Evolutionary conservation across 768 basidiomycete genomes (phyloP).

Genomic region (Omphalotus guepiniiformis): DNA sequence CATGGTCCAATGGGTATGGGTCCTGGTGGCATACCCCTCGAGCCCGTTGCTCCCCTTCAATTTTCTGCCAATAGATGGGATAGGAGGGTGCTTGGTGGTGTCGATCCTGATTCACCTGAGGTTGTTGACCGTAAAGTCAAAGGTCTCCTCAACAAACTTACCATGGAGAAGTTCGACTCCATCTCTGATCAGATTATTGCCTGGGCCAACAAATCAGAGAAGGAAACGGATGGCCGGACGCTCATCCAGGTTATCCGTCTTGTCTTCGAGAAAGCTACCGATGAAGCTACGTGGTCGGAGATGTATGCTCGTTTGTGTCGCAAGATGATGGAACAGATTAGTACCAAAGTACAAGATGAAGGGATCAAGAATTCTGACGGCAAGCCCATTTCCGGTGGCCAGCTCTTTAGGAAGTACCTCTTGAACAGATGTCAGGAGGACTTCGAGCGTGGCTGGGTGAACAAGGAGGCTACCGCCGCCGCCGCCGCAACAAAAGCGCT

Average conservation of each 20-base stretch:
- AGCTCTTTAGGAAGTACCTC: conserved; percentile 94
- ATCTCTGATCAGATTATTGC: conserved; percentile 93
- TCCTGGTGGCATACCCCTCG: conserved; percentile 32
- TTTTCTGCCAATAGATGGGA: conserved; percentile 84
- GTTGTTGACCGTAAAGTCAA: conserved; percentile 93
- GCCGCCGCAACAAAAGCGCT: conserved; percentile 82
- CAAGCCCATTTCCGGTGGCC: conserved; percentile 88
- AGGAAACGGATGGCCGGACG: conserved; percentile 90
- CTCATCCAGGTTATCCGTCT: conserved; percentile 95
- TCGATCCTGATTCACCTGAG: conserved; percentile 71
- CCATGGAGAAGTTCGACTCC: conserved; percentile 94
- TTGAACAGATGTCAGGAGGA: conserved; percentile 97
- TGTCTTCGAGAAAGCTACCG: conserved; percentile 96
- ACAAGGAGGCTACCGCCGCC: conserved; percentile 80
- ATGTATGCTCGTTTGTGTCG: conserved; percentile 96
- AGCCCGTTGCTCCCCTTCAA: conserved; percentile 76
- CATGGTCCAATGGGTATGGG: conserved; percentile 23
- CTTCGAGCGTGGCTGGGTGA: conserved; percentile 94
- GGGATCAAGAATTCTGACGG: conserved; percentile 78
- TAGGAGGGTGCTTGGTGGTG: conserved; percentile 37
- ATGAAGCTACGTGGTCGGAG: conserved; percentile 92
- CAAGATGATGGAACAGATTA: conserved; percentile 94
- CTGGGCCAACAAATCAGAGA: conserved; percentile 92
- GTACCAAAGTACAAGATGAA: conserved; percentile 83
- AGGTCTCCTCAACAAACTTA: conserved; percentile 88